Base-by-base conservation (phyloP, 2,329 filamentous ascomycete genomes). In the Cladobotryum mycophilum region DNA sequence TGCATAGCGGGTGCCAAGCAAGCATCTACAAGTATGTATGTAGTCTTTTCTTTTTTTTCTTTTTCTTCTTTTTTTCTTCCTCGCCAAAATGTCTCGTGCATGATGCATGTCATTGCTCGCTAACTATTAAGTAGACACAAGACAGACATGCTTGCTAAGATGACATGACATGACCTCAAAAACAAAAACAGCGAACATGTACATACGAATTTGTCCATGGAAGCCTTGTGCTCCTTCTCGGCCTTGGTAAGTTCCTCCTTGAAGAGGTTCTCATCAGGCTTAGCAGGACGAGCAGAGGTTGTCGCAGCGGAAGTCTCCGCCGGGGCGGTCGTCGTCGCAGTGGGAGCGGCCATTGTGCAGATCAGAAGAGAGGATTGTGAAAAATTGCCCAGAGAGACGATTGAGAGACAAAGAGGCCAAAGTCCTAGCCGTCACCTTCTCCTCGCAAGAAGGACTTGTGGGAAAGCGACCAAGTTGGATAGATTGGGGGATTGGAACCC, bases 261-360 rank as follows among this genome's bases (percentile, higher is more conserved):
- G 78, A 85, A 99, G 60, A 78, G 75, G 58, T 85, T 86, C 74
- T 93, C 88, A 70, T 96, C 88, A 43, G 93, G 93, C 78, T 87
- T 89, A 71, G 88, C 81, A 48, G 91, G 90, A 73, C 84, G 89
- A 64, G 73, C 66, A 56, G 71, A 69, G 53, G 67, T 48, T 30
- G 25, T 30, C 47, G 60, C 54, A 57, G 66, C 65, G 55, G 73
- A 67, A 51, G 69, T 70, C 60, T 68, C 70, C 57, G 73, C 68
- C 54, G 75, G 67, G 50, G 76, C 67, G 44, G 75, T 66, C 54
- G 71, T 67, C 51, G 71, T 67, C 52, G 75, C 67, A 51, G 76
- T 67, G 45, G 75, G 66, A 51, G 74, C 70, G 54, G 74, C 70
- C 69, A 72, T 72, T 63, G 72, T 65, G 58, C 67, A 13, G 20